Conservation (phyloP, 495 filamentous ascomycete species). For the Aspergillus kassunensis region DNA sequence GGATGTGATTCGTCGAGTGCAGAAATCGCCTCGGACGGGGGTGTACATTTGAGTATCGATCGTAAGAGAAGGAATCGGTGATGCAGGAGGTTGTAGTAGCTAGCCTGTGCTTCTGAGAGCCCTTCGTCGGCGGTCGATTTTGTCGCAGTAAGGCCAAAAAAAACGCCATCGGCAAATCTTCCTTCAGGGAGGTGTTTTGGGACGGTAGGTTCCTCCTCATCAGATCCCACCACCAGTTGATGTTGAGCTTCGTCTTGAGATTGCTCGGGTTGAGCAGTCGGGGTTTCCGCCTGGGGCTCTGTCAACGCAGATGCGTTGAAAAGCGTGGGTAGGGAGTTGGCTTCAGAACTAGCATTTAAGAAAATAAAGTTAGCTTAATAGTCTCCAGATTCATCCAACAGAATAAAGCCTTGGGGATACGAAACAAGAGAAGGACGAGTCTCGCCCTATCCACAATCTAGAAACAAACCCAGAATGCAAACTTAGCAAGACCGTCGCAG, state of each 20-base stretch:
- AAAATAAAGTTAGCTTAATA: neutral
- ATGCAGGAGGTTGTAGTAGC: conserved; percentile 61
- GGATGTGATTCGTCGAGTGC: conserved; percentile 55
- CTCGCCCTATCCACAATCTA: conserved; percentile 8
- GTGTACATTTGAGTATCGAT: conserved; percentile 49
- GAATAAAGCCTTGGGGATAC: neutral
- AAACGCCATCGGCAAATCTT: conserved; percentile 25
- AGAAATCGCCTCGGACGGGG: conserved; percentile 45
- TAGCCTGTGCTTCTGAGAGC: conserved; percentile 48
- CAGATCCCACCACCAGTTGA: conserved; percentile 1
- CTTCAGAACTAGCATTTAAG: conserved; percentile 58
- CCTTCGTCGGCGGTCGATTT: conserved; percentile 2
- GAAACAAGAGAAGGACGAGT: conserved; percentile 2
- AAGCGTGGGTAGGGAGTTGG: conserved; percentile 62
- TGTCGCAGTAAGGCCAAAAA: conserved; percentile 36
- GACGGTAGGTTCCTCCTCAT: neutral
- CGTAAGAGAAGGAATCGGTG: conserved; percentile 58
- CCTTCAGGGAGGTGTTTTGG: conserved; percentile 6
- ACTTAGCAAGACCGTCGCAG: conserved; percentile 22
- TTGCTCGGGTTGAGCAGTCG: neutral
- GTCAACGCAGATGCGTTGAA: conserved; percentile 49
- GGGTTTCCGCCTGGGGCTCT: conserved; percentile 4
- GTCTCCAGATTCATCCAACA: neutral
- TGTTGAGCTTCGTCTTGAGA: neutral
- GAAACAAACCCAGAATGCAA: conserved; percentile 23